phyloP scores from a whole-genome alignment of 2,329 filamentous ascomycete species.

The Stagonosporopsis rhizophila region DNA sequence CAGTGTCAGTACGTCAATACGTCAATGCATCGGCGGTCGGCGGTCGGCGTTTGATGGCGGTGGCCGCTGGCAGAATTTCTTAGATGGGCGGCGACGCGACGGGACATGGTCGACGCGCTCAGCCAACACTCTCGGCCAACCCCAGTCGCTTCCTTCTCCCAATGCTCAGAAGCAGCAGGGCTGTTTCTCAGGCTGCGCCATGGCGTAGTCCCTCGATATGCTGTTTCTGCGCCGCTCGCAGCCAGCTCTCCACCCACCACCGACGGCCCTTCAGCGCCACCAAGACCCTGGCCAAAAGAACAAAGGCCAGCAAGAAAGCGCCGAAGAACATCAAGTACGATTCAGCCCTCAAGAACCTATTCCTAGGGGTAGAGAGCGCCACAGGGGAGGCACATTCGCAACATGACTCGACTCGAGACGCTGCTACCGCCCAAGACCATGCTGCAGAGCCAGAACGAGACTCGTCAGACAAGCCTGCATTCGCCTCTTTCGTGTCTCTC shows the following conservation, averaged over 20 bases:
- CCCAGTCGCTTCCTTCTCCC: constrained; percentile 2
- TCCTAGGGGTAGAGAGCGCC: not conserved
- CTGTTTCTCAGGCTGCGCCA: constrained; percentile 28
- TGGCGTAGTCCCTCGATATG: constrained; percentile 27
- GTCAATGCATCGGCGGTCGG: constrained; percentile 11
- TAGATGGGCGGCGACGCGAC: constrained; percentile 3
- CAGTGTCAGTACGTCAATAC: not conserved
- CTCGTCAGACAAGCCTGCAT: too few species aligned
- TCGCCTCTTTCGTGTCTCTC: not conserved
- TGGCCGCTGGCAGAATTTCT: constrained; percentile 13
- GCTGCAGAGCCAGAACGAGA: not conserved
- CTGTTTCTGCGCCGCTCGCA: constrained; percentile 29
- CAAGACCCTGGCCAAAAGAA: constrained; percentile 8
- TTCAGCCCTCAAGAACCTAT: not conserved
- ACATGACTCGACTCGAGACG: not conserved
- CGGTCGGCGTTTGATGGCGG: constrained; percentile 5
- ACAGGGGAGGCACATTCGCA: not conserved
- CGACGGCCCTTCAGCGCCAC: constrained; percentile 29
- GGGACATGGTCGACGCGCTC: constrained; percentile 11
- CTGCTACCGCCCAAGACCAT: not conserved
- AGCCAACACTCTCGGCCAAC: not conserved
- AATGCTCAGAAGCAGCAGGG: constrained; percentile 36
- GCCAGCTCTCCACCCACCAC: constrained; percentile 12
- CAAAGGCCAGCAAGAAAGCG: constrained; percentile 5
- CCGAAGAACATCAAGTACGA: constrained; percentile 4